Base-by-base conservation (phyloP, 768 basidiomycete species). In the Dioszegia hungarica region DNA sequence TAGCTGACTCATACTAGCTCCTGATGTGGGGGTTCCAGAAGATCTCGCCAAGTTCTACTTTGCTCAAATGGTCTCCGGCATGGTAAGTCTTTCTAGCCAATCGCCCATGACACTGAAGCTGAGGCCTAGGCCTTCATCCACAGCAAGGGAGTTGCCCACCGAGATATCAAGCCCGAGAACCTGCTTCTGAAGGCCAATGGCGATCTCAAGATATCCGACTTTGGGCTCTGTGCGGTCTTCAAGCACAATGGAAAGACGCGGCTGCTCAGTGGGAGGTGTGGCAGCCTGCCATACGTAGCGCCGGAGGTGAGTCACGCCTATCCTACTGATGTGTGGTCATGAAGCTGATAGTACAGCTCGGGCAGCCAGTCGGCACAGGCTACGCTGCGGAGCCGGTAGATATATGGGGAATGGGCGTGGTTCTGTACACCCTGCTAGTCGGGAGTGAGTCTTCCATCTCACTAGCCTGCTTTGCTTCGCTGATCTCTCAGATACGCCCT, bases 81-180 rank as follows among this genome's bases (percentile, higher is more conserved):
- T 98, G 79, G 90, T 88, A 62, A 39, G 84, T 77, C 19, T 34
- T 22, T 25, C n/a, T 55, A 5, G 4, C 1, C 29, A 19, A 51
- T 6, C 15, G 9, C 15, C 15, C 37, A 19, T 5, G 38, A 44
- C 24, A 31, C 57, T 34, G 20, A 5, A 36, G 2, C 41, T 57
- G 22, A 54, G 24, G 8, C 25, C 14, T 52, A 94, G 91, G 79
- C 81, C 28, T 94, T 88, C 75, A 86, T 97, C 28, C 93, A 97
- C 68, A 74, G 70, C 8, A 84, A 90, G 77, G 95, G 95, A 2
- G 87, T 99, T 19, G 93, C 90, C 66, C 95, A 99, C 72, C 85
- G 95, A 34, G 95, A 99, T 67, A 81, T 99, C 53, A 99, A 99
- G 71, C 95, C 95, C 0, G 95, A 99, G 75, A 99, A 99, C 64